phyloP scores from a whole-genome alignment of 352 stramenopile genomes.

The Phytophthora cactorum region DNA sequence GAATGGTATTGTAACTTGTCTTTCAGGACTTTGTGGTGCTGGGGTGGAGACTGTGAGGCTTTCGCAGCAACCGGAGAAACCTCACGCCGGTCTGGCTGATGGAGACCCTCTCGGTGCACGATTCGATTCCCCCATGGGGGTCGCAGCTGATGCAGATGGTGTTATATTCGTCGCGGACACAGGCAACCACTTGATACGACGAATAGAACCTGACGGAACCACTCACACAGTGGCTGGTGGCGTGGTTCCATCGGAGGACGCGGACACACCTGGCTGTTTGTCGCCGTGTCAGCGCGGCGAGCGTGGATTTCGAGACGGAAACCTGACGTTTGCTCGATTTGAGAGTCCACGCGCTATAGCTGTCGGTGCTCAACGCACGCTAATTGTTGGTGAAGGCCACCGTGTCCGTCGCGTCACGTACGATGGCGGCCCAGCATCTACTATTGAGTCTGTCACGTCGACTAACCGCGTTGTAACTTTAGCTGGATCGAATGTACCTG shows the following conservation, averaged over 20 bases:
- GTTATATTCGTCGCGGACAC: slow-evolving; percentile 95
- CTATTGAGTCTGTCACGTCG: slow-evolving; percentile 71
- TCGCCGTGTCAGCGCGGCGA: slow-evolving; percentile 91
- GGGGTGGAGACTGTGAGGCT: slow-evolving; percentile 70
- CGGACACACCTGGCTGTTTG: slow-evolving; percentile 85
- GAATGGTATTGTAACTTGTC: slow-evolving; percentile 79
- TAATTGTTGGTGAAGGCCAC: slow-evolving; percentile 93
- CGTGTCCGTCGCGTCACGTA: slow-evolving; percentile 88
- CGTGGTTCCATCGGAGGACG: slow-evolving; percentile 58
- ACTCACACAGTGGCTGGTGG: slow-evolving; percentile 74
- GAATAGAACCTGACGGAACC: slow-evolving; percentile 71
- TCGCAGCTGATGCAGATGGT: slow-evolving; percentile 81
- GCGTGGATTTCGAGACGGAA: slow-evolving; percentile 88
- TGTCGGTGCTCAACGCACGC: slow-evolving; percentile 73
- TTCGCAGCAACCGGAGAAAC: slow-evolving; percentile 41
- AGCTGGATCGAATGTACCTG: slow-evolving; percentile 73
- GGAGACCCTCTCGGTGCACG: slow-evolving; percentile 72
- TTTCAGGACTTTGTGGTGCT: slow-evolving; percentile 88
- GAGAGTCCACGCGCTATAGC: slow-evolving; percentile 93
- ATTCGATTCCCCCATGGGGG: slow-evolving; percentile 93
- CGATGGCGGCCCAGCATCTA: slow-evolving; percentile 54
- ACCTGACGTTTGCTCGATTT: slow-evolving; percentile 89
- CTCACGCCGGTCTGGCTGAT: slow-evolving; percentile 91
- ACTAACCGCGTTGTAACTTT: slow-evolving; percentile 90
- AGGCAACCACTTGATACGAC: slow-evolving; percentile 94